Base-by-base conservation (phyloP, 2,329 filamentous ascomycete genomes). In the Neofusicoccum sp. region DNA sequence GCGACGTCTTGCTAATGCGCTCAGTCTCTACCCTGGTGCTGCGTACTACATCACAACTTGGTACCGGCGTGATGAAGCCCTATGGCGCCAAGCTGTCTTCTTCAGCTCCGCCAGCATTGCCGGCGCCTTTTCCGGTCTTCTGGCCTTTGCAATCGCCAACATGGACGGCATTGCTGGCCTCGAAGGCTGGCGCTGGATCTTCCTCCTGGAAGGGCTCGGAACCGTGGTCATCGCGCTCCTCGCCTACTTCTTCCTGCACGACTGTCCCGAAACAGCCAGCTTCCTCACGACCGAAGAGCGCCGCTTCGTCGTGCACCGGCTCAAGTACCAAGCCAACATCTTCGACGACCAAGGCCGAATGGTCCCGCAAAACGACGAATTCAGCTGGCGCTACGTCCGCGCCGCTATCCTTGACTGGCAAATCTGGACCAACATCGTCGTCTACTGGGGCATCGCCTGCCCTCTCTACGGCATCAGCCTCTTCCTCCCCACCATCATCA, bases 1-100 rank as follows among this genome's bases (percentile, higher is more conserved):
- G 14, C 16, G 5, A 7, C 6, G 30, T 7, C 30, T 36, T 26
- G 30, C 43, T 30, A 12, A 47, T 16, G 2, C 38, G 60, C 63
- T 66, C 6, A 66, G 68, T 0, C 63, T 70, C 34, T 70, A 67
- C 16, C 69, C 68, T 3, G 68, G 68, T 1, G 61, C 64, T 0
- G 61, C 81, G 16, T 84, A 82, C 67, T 79, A 85, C 54, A 75
- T 86, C 6, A 83, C 82, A 1, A 83, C 82, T 71, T 87, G 84
- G 82, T 87, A 86, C 64, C 80, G 80, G 53, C 76, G 80, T 20
- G 79, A 81, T 48, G 83, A 86, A 66, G 73, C 80, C 61, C 81
- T 83, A 54, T 83, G 79, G 58, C 75, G 83, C 5, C 79, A 85
- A 58, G 80, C 82, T 3, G 71, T 86, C n/a, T 86, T 86, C 68